Evolutionary conservation across 768 basidiomycete genomes (phyloP).

Genomic region (Exsudoporus frostii): DNA sequence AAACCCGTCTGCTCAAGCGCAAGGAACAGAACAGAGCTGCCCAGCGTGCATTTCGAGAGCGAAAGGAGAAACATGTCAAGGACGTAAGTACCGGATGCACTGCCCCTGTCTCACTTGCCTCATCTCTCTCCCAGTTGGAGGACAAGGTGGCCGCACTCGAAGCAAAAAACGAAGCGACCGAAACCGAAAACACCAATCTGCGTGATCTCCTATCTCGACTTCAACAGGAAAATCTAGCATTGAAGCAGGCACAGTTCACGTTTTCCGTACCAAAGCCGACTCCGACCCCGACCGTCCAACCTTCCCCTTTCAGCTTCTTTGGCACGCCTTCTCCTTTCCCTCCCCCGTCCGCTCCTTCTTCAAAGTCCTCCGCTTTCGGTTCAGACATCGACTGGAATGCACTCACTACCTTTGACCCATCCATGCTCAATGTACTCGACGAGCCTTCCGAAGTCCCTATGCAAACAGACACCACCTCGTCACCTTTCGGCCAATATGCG

Average conservation of each 20-base stretch:
- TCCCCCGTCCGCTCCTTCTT: conserved; percentile 26
- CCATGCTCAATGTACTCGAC: conserved; percentile 61
- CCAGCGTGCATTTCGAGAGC: conserved; percentile 94
- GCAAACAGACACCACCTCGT: conserved; percentile 51
- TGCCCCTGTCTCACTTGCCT: conserved; percentile 10
- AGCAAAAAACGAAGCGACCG: conserved; percentile 68
- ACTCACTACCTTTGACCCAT: conserved; percentile 67
- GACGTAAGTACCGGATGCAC: conserved; percentile 58
- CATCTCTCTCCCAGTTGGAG: conserved; percentile 58
- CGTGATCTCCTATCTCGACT: conserved; percentile 80
- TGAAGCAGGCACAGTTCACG: conserved; percentile 82
- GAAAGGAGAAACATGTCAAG: conserved; percentile 96
- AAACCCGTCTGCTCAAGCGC: conserved; percentile 74
- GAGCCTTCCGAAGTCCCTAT: conserved; percentile 59
- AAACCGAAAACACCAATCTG: conserved; percentile 83
- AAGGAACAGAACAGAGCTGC: conserved; percentile 98
- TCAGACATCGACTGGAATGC: conserved; percentile 58
- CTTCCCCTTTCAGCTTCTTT: conserved; percentile 28
- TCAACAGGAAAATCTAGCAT: conserved; percentile 80
- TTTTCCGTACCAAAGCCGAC: conserved; percentile 65
- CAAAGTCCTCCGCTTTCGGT: conserved; percentile 19
- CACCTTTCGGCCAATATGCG: conserved; percentile 46
- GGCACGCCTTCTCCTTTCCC: conserved; percentile 20
- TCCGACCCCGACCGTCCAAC: conserved; percentile 20
- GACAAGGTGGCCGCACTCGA: conserved; percentile 87